Evolutionary conservation across 331 rosid species (phyloP), one percentile per base, ranked within the genome.

Genomic region (Pyracantha coccinea): DNA sequence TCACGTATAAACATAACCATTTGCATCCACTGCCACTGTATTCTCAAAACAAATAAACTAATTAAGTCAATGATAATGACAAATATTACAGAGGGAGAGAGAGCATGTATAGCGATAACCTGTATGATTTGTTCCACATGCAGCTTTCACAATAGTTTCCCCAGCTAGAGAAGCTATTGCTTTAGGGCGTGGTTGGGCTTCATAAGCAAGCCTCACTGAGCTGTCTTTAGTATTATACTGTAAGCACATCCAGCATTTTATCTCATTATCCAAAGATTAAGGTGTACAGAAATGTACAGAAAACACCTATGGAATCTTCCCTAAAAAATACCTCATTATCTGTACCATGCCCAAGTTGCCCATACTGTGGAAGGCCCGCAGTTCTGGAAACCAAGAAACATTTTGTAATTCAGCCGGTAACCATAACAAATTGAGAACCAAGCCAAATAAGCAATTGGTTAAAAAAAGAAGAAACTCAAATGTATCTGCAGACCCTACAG

Each of bases 301-400:
- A 23, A 41, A 73, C 23, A 27, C n/a, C 57, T 31, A 15, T 20
- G 16, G 0, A 7, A 63, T 17, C 64, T 5, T 29, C 31, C 55
- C 13, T 6, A 21, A 3, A 25, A 55, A 45, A 65, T 85, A 94
- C 99, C 96, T 95, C 97, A 47, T 92, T 95, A 83, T 95, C 99
- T 5, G 97, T 92, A 75, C 99, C 99, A 83, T 95, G 97, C 32
- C 99, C 99, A 72, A 95, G 97, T 78, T 95, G 99, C 38, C 99
- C 99, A 47, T 85, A 95, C 76, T 92, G 98, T 70, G 98, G 98
- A 75, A 92, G 96, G 54, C 98, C 99, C 0, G 97, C 96, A 80
- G 99, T 92, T 78, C 98, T 95, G 84, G 72, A 92, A 81, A 78
- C 63, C 47, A 75, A 33, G 35, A 72, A 25, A 63, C 19, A 67